Conservation (phyloP, 768 basidiomycete genomes). For the Infundibulicybe gibba region DNA sequence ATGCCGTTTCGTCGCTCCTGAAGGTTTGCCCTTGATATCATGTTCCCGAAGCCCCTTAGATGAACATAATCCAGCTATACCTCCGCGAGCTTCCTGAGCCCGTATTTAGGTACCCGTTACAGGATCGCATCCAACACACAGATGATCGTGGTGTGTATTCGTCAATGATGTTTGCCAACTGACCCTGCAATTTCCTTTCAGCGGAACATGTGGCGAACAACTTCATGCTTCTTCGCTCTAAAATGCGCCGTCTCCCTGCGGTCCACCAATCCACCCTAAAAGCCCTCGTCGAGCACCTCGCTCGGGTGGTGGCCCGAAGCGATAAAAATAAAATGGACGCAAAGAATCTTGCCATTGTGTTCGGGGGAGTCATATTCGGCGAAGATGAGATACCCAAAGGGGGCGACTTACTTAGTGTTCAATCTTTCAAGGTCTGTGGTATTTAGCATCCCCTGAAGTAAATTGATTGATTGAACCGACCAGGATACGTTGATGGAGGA, state of each 20-base stretch:
- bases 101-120: constrained; percentile 75
- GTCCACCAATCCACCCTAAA: constrained; percentile 86
- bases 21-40: constrained; percentile 50
- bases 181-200: constrained; percentile 21
- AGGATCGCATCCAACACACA: constrained; percentile 79
- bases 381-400: constrained; percentile 86
- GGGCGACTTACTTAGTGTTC: constrained; percentile 73
- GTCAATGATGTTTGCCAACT: neutral
- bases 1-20: constrained; percentile 77
- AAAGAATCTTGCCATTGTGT: constrained; percentile 89
- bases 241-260: constrained; percentile 77
- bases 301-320: constrained; percentile 59
- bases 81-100: constrained; percentile 88
- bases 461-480: neutral
- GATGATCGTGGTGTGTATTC: constrained; percentile 61
- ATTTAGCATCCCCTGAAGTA: too few relatives aligned
- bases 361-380: constrained; percentile 85
- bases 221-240: constrained; percentile 78
- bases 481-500: constrained; percentile 75
- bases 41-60: neutral
- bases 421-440: constrained; percentile 60
- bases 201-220: constrained; percentile 70
- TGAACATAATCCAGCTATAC: constrained; percentile 48
- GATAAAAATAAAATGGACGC: constrained; percentile 92
- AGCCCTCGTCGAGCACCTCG: constrained; percentile 78